Percentiles rank a stretch among this genome's conserved stretches.
Conservation (phyloP, 2,329 filamentous ascomycete species). For the Fusarium subtropicale region DNA sequence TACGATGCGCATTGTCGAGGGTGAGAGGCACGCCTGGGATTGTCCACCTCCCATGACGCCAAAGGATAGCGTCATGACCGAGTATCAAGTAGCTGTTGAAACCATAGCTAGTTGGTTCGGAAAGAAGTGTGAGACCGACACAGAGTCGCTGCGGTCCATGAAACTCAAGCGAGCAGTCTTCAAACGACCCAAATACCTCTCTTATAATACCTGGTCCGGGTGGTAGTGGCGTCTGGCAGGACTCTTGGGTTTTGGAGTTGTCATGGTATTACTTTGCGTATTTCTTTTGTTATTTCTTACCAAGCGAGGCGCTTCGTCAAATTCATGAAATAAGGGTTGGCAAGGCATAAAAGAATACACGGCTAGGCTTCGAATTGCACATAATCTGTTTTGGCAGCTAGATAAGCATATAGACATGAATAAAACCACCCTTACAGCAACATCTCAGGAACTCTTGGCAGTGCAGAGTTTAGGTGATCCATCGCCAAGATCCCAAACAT, state of each 20-base stretch:
- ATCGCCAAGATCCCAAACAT: not conserved
- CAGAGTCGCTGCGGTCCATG: constrained; percentile 52
- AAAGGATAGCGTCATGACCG: constrained; percentile 58
- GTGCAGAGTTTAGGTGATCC: constrained; percentile 7
- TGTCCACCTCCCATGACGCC: constrained; percentile 59
- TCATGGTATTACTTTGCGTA: not conserved
- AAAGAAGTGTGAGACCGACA: constrained; percentile 53
- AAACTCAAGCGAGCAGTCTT: constrained; percentile 50
- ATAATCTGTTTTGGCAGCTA: constrained; percentile 4
- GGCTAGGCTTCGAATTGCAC: constrained; percentile 3
- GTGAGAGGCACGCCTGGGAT: constrained; percentile 63
- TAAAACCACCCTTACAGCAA: constrained; percentile 9
- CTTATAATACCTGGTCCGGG: constrained; percentile 50
- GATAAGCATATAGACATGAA: constrained; percentile 23
- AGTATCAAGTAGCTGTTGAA: constrained; percentile 59
- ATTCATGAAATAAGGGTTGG: constrained; percentile 21
- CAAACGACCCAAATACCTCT: constrained; percentile 49
- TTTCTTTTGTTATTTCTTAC: constrained; percentile 12
- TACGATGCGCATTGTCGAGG: constrained; percentile 58
- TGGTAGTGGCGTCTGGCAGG: constrained; percentile 40
- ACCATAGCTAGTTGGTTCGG: constrained; percentile 57
- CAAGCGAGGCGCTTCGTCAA: constrained; percentile 33
- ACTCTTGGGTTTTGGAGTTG: not conserved
- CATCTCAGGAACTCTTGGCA: constrained; percentile 11
- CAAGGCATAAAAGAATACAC: not conserved